Evolutionary conservation across 305 asterid genomes (phyloP).

Genomic region (Withania somnifera): DNA sequence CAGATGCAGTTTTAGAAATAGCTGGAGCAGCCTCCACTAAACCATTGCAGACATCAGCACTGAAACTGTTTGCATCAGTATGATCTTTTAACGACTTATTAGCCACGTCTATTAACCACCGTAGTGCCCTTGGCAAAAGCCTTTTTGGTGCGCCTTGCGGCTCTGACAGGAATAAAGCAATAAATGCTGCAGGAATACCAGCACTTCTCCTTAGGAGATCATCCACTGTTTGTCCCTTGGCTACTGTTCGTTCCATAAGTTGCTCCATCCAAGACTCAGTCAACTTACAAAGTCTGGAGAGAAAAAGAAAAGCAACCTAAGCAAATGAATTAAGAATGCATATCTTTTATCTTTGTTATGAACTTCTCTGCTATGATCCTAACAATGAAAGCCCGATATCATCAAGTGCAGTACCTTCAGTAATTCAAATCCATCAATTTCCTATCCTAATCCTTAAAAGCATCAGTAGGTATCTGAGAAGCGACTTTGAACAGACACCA

Average conservation of each 20-base stretch:
- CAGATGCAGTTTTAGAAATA: slow-evolving; percentile 17
- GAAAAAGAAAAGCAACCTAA: slow-evolving; percentile 20
- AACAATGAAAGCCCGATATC: not conserved
- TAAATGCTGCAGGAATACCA: slow-evolving; percentile 96
- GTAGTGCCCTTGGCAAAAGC: slow-evolving; percentile 79
- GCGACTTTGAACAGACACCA: not conserved
- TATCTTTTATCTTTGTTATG: not conserved
- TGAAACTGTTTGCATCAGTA: slow-evolving; percentile 21
- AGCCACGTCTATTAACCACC: slow-evolving; percentile 72
- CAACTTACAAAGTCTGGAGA: slow-evolving; percentile 64
- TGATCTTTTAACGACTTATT: slow-evolving; percentile 41
- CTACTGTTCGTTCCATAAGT: slow-evolving; percentile 84
- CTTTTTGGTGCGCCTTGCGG: slow-evolving; percentile 96
- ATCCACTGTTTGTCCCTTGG: slow-evolving; percentile 94
- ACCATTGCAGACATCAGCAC: slow-evolving; percentile 13
- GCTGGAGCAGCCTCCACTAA: slow-evolving; percentile 16
- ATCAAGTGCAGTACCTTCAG: not conserved
- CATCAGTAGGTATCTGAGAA: not conserved
- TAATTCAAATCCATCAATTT: not conserved
- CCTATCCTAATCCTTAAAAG: not conserved
- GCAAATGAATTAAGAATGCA: slow-evolving; percentile 7
- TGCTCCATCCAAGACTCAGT: slow-evolving; percentile 94
- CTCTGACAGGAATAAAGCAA: slow-evolving; percentile 90
- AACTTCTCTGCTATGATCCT: not conserved
- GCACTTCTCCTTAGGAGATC: slow-evolving; percentile 98